These are phyloP conservation scores for Meyerozyma carpophila DNA, from an alignment of 1,139 yeast genomes.

Conservation along the genomic window DNA sequence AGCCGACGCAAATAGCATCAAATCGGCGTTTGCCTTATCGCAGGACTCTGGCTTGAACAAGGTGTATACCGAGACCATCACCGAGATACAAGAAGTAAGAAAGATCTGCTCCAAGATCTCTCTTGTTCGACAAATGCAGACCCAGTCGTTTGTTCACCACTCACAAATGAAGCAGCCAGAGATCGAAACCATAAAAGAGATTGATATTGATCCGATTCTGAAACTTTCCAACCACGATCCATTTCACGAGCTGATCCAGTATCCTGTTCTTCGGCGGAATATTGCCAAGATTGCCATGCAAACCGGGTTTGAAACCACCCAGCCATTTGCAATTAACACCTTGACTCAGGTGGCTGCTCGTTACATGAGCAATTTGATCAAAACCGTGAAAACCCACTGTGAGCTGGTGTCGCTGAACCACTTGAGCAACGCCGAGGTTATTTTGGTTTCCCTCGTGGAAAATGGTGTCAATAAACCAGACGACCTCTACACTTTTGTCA, in stretches of 20 bases:
- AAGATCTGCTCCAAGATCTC: constrained; percentile 86
- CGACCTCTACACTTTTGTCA: constrained; percentile 66
- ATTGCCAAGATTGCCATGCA: constrained; percentile 84
- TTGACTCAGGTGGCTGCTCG: constrained; percentile 81
- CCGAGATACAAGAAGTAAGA: constrained; percentile 81
- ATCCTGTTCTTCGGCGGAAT: constrained; percentile 60
- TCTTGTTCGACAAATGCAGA: constrained; percentile 86
- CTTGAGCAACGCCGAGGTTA: constrained; percentile 38
- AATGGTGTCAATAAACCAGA: constrained; percentile 84
- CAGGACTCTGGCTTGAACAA: constrained; percentile 55
- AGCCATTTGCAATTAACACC: constrained; percentile 71
- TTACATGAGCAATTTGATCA: constrained; percentile 69
- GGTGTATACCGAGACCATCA: constrained; percentile 59
- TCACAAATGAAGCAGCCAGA: constrained; percentile 71
- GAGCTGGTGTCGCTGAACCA: constrained; percentile 57
- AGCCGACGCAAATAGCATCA: constrained; percentile 22
- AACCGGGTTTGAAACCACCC: constrained; percentile 85
- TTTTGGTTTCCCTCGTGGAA: constrained; percentile 65
- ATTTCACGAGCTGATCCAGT: constrained; percentile 53
- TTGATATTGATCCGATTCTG: constrained; percentile 76
- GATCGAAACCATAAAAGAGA: constrained; percentile 54
- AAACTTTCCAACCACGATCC: constrained; percentile 65
- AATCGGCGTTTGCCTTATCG: constrained; percentile 29
- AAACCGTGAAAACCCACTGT: constrained; percentile 61
- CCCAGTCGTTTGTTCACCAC: constrained; percentile 70